Conservation (phyloP, 1,284 basidiomycete genomes). For the Melampsora abietis-canadensis region DNA sequence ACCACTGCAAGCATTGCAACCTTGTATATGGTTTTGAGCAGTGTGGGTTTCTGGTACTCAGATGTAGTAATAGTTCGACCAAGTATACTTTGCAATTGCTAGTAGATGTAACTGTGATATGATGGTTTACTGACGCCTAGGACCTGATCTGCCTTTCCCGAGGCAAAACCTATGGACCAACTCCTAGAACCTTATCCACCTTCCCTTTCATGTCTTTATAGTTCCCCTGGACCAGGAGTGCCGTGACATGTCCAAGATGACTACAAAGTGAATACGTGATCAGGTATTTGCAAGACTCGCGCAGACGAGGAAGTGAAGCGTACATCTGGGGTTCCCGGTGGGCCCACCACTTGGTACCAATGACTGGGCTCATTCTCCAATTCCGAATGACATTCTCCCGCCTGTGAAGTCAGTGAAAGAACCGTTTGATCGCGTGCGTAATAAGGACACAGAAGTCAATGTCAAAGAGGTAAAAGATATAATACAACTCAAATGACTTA, state of each 20-base stretch:
- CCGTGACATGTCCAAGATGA: background rate
- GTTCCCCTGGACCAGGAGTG: background rate
- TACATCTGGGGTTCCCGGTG: slow-evolving; percentile 16
- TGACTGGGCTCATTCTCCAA: slow-evolving; percentile 8
- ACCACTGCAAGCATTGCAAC: too few relatives aligned
- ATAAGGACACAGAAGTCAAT: background rate
- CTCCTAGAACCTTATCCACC: too few relatives aligned
- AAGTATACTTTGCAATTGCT: too few relatives aligned
- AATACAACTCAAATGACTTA: background rate
- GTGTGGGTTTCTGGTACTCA: too few relatives aligned
- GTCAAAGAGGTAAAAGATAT: too few relatives aligned
- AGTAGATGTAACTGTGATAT: too few relatives aligned
- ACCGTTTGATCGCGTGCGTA: background rate
- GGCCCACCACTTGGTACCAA: slow-evolving; percentile 17
- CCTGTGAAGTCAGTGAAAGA: background rate
- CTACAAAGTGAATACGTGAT: background rate
- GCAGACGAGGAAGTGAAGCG: background rate
- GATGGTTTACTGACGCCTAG: too few relatives aligned
- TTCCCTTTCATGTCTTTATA: background rate
- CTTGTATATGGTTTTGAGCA: too few relatives aligned
- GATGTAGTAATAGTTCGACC: too few relatives aligned
- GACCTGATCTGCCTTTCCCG: too few relatives aligned
- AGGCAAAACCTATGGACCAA: too few relatives aligned
- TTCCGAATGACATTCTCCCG: slow-evolving; percentile 8
- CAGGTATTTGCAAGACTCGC: background rate